Conservation (phyloP, 2,329 filamentous ascomycete species). For the Xylariaceae sp. region DNA sequence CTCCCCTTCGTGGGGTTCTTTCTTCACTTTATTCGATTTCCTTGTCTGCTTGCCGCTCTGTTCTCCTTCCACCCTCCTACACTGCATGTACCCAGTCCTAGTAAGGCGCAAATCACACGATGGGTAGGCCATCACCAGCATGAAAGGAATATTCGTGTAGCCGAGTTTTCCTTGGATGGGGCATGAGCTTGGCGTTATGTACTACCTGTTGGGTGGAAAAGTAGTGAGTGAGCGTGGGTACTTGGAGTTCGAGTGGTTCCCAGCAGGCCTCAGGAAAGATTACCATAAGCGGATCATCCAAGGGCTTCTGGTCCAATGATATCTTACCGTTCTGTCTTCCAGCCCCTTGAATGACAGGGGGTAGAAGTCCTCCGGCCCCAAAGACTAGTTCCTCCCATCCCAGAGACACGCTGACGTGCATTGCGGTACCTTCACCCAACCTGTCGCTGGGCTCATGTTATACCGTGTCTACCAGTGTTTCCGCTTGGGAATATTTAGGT, state of each 20-base stretch:
- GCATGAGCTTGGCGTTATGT: not conserved
- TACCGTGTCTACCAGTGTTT: not conserved
- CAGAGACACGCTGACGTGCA: not conserved
- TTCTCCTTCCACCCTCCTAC: no score
- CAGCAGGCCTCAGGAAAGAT: conserved; percentile 11
- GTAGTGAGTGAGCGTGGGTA: conserved; percentile 15
- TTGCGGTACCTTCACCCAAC: conserved; percentile 1
- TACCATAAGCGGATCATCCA: conserved; percentile 19
- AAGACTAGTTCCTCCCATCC: conserved; percentile 8
- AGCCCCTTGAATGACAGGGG: conserved; percentile 3
- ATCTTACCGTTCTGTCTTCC: conserved; percentile 3
- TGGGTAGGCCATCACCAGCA: not conserved
- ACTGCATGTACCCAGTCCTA: no score
- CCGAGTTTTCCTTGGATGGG: no score
- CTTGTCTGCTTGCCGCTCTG: no score
- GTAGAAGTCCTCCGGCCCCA: conserved; percentile 14
- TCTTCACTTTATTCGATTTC: no score
- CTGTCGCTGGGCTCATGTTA: conserved; percentile 1
- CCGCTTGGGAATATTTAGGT: not conserved
- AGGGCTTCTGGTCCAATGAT: conserved; percentile 14
- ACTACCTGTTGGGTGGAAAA: conserved; percentile 1
- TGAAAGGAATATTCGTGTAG: not conserved
- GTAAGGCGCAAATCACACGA: no score
- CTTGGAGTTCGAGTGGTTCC: conserved; percentile 13
- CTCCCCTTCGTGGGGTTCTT: no score